Percentiles rank a stretch among this genome's conserved stretches.
Evolutionary conservation across 345 rosid species (phyloP).

Genomic region (Citrus inodora): DNA sequence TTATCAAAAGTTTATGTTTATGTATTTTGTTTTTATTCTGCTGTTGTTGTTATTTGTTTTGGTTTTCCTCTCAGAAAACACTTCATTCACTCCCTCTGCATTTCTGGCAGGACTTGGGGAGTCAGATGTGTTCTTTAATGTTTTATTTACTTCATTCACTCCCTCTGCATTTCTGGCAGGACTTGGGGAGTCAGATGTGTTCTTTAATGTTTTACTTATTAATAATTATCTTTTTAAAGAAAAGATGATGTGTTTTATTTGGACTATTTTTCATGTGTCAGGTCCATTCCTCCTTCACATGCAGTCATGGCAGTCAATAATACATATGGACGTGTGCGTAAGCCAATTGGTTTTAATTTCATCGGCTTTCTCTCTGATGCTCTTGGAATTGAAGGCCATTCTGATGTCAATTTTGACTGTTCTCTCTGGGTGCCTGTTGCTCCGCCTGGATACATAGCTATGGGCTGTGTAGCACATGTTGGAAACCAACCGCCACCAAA

Average conservation of each 20-base stretch:
- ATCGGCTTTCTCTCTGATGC: constrained; percentile 62
- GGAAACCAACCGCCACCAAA: constrained; percentile 83
- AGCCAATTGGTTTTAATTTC: constrained; percentile 73
- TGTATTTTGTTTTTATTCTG: background rate
- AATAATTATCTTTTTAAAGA: no score
- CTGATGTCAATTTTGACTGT: constrained; percentile 52
- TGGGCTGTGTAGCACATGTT: constrained; percentile 87
- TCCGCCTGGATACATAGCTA: constrained; percentile 76
- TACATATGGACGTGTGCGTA: constrained; percentile 91
- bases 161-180: background rate
- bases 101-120: background rate
- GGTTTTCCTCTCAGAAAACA: background rate
- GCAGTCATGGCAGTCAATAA: constrained; percentile 93
- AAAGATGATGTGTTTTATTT: background rate
- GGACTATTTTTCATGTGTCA: constrained; percentile 33
- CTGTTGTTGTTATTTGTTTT: background rate
- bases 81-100: background rate
- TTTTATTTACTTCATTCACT: background rate
- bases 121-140: background rate
- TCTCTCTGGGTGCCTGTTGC: constrained; percentile 97
- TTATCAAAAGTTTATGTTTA: background rate
- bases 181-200: background rate
- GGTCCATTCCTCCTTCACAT: constrained; percentile 95
- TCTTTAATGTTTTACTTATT: background rate
- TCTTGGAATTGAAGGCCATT: constrained; percentile 43